Evolutionary conservation across 306 rosid species (phyloP), one percentile per base, ranked within the genome.

Genomic region (Rubus parviflorus): DNA sequence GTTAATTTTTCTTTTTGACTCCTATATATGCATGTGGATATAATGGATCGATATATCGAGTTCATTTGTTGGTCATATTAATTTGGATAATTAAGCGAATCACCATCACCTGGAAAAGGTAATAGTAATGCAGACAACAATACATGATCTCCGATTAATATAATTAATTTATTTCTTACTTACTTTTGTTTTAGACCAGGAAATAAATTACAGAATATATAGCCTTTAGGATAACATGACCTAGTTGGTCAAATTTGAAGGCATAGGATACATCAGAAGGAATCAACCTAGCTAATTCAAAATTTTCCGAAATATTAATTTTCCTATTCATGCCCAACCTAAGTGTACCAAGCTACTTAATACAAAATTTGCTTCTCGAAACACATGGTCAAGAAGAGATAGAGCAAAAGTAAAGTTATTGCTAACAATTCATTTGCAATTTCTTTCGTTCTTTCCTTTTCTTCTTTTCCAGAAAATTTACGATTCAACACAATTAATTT

Each of bases 1-100:
- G 67, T 38, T 38, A 16, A 64, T 64, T 64, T 64, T 37, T 64
- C 69, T 64, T 64, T 35, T 64, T 19, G 47, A 30, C n/a, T 61
- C n/a, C 57, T 15, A 16, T n/a, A n/a, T n/a, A n/a, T 52, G 4
- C 22, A 6, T 62, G 6, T 15, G 46, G 68, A 38, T 64, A 63
- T 30, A 16, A 35, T 3, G 45, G 68, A 63, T 42, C 0, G 7
- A 42, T 4, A 8, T 42, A 42, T 63, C 1, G 22, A 37, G 46
- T 16, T 40, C 13, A 16, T 63, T 16, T 7, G 30, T 8, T 37
- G 20, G 13, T 63, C 69, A 16, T 8, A 3, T 30, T 30, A 30
- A 30, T 16, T 38, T 38, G 23, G 46, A 56, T 52, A 52, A 52
- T 5, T 52, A 19, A 8, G 30, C 25, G 25, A 56, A 56, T 56